phyloP scores from a whole-genome alignment of 352 stramenopile genomes.

The Phytophthora pisi region DNA sequence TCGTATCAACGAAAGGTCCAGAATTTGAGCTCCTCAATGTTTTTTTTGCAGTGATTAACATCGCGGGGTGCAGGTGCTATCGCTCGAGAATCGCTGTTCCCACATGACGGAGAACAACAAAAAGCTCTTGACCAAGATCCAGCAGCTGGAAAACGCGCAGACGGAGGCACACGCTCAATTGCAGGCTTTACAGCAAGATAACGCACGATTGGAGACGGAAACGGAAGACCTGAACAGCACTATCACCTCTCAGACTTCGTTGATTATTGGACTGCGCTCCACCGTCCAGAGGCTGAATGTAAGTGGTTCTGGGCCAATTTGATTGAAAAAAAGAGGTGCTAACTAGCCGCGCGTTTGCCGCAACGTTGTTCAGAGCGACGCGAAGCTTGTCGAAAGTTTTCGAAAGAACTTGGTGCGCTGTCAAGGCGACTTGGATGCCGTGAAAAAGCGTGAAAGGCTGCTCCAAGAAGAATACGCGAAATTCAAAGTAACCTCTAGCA shows the following conservation, averaged over 20 bases:
- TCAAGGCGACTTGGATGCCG: conserved; percentile 57
- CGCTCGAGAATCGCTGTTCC: conserved; percentile 62
- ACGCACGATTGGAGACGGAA: conserved; percentile 41
- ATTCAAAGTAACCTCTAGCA: conserved; percentile 40
- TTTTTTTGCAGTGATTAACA: not conserved
- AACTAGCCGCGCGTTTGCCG: not conserved
- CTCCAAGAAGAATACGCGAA: conserved; percentile 58
- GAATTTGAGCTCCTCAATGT: not conserved
- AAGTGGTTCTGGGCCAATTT: not conserved
- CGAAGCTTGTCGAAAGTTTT: conserved; percentile 49
- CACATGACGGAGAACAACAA: conserved; percentile 77
- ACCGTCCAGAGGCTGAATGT: conserved; percentile 61
- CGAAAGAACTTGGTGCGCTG: conserved; percentile 52
- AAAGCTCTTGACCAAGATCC: conserved; percentile 65
- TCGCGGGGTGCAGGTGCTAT: conserved; percentile 43
- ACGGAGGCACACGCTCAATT: conserved; percentile 45
- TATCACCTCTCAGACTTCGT: conserved; percentile 56
- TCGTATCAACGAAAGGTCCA: conserved; percentile 68
- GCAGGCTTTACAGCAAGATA: conserved; percentile 45
- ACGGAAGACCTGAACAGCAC: conserved; percentile 55
- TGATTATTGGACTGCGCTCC: conserved; percentile 64
- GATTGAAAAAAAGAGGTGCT: not conserved
- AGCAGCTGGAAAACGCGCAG: conserved; percentile 63
- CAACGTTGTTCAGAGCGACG: conserved; percentile 42
- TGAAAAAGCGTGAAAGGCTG: conserved; percentile 56